Base-by-base conservation (phyloP, 1,284 basidiomycete species). In the Cerrena zonata region DNA sequence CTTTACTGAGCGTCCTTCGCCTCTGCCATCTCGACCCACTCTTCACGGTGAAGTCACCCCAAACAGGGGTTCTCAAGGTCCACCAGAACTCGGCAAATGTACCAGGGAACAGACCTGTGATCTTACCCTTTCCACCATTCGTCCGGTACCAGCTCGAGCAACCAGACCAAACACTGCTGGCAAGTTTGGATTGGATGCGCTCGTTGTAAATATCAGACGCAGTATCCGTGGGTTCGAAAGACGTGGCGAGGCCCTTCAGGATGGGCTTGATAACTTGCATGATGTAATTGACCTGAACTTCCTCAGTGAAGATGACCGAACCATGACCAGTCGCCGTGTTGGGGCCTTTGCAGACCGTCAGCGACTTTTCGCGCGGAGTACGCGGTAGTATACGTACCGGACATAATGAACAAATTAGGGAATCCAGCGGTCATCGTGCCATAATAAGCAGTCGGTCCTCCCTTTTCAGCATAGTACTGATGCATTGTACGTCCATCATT, bases 321-420 rank as follows among this genome's bases (percentile, higher is more conserved):
- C 73, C 74, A 55, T 79, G 77, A 15, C 76, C 77, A 11, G 75
- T 68, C 15, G 72, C 76, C 36, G 71, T 70, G 57, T 79, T 80
- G 4, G 77, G 77, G 3, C 66, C 66, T 47, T 13, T n/a, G n/a
- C n/a, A n/a, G n/a, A n/a, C n/a, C n/a, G n/a, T n/a, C n/a, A n/a
- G n/a, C n/a, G n/a, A n/a, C n/a, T n/a, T n/a, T n/a, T n/a, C n/a
- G n/a, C n/a, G n/a, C n/a, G n/a, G n/a, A n/a, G n/a, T n/a, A n/a
- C n/a, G n/a, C n/a, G n/a, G n/a, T n/a, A n/a, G n/a, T n/a, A n/a
- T 19, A 76, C 77, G 77, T 19, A 74, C 46, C 75, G 76, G 78
- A 47, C 40, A 52, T 15, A 49, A 27, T 48, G 37, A n/a, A 55
- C 34, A 56, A 51, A 26, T 54, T 45, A 11, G 74, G 75, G 56